A percentile compares a stretch with the other conserved stretches of the same genome.
phyloP scores from a whole-genome alignment of 2,329 filamentous ascomycete species.

The Venturia nashicola region DNA sequence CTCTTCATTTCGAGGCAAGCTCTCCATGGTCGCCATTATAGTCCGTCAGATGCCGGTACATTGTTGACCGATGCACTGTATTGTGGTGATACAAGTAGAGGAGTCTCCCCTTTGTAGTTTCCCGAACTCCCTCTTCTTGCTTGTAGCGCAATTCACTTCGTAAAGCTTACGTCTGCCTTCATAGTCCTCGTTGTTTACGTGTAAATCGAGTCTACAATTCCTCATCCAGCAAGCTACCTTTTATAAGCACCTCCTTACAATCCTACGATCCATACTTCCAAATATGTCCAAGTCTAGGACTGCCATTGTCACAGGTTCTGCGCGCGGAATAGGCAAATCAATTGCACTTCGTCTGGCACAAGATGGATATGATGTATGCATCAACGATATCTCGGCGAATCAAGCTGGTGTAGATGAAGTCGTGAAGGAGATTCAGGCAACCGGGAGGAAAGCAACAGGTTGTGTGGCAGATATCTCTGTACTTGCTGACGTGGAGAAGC shows the following conservation, averaged over 20 bases:
- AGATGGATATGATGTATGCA: slow-evolving; percentile 54
- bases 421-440: slow-evolving; percentile 38
- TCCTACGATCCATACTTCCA: background rate
- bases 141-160: background rate
- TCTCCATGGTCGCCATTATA: background rate
- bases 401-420: slow-evolving; percentile 39
- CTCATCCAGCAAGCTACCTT: background rate
- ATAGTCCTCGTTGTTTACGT: background rate
- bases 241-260: background rate
- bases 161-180: background rate
- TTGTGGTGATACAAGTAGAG: background rate
- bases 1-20: background rate
- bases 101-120: background rate
- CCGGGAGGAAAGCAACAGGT: slow-evolving; percentile 41
- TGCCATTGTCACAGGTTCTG: slow-evolving; percentile 26
- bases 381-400: slow-evolving; percentile 50
- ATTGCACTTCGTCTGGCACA: slow-evolving; percentile 51
- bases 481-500: slow-evolving; percentile 36
- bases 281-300: background rate
- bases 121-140: background rate
- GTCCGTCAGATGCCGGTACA: background rate
- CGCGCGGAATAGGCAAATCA: slow-evolving; percentile 38
- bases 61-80: background rate
- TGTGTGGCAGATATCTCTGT: slow-evolving; percentile 51
- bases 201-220: background rate